These are phyloP conservation scores for Forsythia suspensa DNA, from an alignment of 257 asterid genomes.

Conservation along the genomic window DNA sequence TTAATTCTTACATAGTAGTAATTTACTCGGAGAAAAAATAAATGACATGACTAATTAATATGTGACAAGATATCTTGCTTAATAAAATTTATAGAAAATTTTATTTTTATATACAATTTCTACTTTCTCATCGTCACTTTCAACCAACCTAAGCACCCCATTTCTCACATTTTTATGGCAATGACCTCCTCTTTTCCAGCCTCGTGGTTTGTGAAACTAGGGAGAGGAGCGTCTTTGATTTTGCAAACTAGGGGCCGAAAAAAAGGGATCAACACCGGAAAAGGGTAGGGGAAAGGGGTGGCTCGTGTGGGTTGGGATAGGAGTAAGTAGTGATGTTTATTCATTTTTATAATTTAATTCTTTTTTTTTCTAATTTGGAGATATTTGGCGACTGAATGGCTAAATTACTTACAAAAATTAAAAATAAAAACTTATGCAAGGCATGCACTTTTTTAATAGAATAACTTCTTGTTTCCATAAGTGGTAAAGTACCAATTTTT, in stretches of 20 bases:
- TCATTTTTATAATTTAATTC: no score
- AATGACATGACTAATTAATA: background rate
- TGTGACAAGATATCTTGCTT: background rate
- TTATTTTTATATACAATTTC: background rate
- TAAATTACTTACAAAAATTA: no score
- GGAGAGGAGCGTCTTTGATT: background rate
- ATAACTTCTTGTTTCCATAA: background rate
- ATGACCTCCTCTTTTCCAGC: background rate
- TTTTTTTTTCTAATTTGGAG: no score
- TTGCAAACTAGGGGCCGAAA: background rate
- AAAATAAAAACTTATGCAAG: no score
- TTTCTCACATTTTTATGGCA: background rate
- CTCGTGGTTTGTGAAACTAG: background rate
- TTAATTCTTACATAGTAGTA: background rate
- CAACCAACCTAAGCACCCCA: background rate
- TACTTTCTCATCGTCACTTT: background rate
- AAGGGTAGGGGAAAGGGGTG: background rate
- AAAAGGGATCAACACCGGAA: background rate
- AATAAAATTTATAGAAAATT: no score
- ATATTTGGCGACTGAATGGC: no score
- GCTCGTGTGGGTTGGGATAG: background rate
- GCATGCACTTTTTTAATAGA: background rate
- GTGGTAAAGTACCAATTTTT: background rate
- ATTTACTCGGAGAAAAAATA: background rate
- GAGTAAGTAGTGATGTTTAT: background rate